Evolutionary conservation across 2,329 filamentous ascomycete genomes (phyloP), one percentile per base, ranked within the genome.

Genomic region (Penicillium sp.): DNA sequence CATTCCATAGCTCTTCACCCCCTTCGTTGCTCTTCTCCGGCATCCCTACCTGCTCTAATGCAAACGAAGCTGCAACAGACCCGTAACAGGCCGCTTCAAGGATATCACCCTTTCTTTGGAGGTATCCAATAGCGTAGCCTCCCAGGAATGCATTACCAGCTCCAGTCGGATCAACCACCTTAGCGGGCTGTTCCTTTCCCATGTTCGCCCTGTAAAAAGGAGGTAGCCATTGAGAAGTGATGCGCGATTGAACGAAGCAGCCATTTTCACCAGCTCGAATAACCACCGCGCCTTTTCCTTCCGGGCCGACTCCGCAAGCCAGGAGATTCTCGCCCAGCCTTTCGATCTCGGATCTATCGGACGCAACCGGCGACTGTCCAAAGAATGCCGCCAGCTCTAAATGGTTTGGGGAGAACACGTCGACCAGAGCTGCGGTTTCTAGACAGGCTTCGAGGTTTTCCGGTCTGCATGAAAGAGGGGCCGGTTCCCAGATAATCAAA

Each of bases 351-450:
- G 6, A 3, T 10, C 39, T 57, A n/a, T 49, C 21, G 2, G 35
- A 15, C 4, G 31, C 9, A 10, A 26, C 34, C 1, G 37, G 24
- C 1, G 43, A 8, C 1, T 53, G 28, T 45, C 49, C 37, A 33
- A 59, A 68, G 0, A 67, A 42, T 1, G 22, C 48, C 13, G 56
- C 53, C 6, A 70, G 48, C 37, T 70, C 68, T n/a, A 69, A 57
- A 39, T 70, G 68, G 45, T 71, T 70, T 3, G 68, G 69, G 9
- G 65, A 68, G 48, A 70, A 65, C 5, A 70, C 55, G 31, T 68
- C 61, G 0, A 70, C 65, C 1, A 56, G 17, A 6, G 13, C 13
- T 29, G 47, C 51, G 8, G 53, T 54, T 6, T 54, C 43, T 6
- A 64, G 29, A 43, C 51, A 59, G 15, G 37, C 39, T 49, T 56